Evolutionary conservation across 352 stramenopile species (phyloP).

Genomic region (Phytophthora constricta): DNA sequence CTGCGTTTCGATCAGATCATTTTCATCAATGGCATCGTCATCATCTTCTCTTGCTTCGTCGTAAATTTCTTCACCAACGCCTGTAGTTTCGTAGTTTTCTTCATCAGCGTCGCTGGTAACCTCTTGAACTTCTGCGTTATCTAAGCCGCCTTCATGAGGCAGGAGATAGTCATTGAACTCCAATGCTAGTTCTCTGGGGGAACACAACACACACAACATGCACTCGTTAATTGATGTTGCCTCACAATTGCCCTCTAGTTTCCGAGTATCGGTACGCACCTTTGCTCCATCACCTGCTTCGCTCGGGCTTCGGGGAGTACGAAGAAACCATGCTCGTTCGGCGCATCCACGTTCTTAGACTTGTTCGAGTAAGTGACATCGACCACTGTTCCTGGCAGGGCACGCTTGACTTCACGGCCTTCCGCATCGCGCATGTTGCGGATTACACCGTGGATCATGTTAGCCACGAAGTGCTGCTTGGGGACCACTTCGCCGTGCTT

Average conservation of each 20-base stretch:
- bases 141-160: constrained; percentile 31
- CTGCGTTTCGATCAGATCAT: constrained; percentile 55
- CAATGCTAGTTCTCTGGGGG: constrained; percentile 64
- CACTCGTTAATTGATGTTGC: constrained; percentile 1
- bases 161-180: constrained; percentile 74
- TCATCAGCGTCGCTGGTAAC: constrained; percentile 4
- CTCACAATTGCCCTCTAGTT: background rate
- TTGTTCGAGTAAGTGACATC: constrained; percentile 87
- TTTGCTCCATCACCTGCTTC: constrained; percentile 77
- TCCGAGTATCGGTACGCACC: constrained; percentile 37
- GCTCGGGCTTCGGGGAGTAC: constrained; percentile 63
- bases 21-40: constrained; percentile 44
- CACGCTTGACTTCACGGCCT: constrained; percentile 58
- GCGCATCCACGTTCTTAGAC: constrained; percentile 83
- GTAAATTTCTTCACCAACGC: background rate
- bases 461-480: constrained; percentile 83
- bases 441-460: constrained; percentile 87
- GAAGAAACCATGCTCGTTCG: constrained; percentile 84
- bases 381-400: constrained; percentile 70
- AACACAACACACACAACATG: background rate
- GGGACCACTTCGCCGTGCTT: constrained; percentile 64
- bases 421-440: constrained; percentile 67
- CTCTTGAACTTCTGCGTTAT: constrained; percentile 16
- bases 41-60: constrained; percentile 15
- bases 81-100: constrained; percentile 11